Evolutionary conservation across 1,284 basidiomycete genomes (phyloP).

Genomic region (Leccinum fallax): DNA sequence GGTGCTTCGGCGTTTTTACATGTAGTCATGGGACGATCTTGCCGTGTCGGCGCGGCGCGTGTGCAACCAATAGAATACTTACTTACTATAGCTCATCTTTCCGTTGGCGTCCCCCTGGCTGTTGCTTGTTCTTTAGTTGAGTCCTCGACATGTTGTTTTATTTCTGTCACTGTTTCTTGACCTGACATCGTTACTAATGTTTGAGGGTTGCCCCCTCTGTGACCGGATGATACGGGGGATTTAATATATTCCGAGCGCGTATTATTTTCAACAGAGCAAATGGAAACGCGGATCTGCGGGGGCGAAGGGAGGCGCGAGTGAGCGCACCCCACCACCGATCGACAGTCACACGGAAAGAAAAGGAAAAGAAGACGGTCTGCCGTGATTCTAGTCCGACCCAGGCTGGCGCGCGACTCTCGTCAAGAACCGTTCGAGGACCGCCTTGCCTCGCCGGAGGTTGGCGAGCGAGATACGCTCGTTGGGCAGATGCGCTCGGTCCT

Average conservation of each 20-base stretch:
- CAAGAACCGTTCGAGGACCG: constrained; percentile 75
- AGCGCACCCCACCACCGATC: background rate
- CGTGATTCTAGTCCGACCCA: background rate
- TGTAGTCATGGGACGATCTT: background rate
- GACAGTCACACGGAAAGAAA: background rate
- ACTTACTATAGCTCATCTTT: background rate
- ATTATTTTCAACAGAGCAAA: background rate
- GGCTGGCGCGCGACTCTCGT: constrained; percentile 34
- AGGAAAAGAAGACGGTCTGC: background rate
- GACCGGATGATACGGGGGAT: background rate
- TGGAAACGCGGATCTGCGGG: background rate
- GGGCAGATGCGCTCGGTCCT: constrained; percentile 84
- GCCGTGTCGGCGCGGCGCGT: background rate
- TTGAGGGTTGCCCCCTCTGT: background rate
- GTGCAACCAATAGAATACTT: background rate
- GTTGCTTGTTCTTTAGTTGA: background rate
- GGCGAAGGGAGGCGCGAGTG: background rate
- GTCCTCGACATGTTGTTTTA: background rate
- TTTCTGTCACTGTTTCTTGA: background rate
- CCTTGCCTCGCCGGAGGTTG: constrained; percentile 75
- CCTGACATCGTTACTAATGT: background rate
- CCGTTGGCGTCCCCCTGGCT: background rate
- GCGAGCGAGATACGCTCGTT: constrained; percentile 81
- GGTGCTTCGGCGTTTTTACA: background rate
- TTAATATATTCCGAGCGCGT: background rate